Evolutionary conservation across 208 protist genomes (phyloP).

Genomic region (Giardia duodenalis): DNA sequence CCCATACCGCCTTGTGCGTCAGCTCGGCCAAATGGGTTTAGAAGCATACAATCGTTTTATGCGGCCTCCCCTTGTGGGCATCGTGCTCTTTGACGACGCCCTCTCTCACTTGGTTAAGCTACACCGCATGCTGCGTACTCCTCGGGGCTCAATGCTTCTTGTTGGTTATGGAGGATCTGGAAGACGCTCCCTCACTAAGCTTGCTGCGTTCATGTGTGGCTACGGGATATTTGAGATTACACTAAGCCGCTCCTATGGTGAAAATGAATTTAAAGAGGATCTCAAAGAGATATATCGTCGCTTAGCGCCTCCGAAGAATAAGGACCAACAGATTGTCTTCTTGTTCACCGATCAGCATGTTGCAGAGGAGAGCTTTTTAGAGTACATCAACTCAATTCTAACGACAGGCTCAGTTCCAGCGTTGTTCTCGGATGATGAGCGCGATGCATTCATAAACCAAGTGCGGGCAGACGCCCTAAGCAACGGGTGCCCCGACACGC

Average conservation of each 20-base stretch:
- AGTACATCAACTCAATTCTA: constrained; percentile 96
- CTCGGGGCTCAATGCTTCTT: constrained; percentile 80
- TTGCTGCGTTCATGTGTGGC: constrained; percentile 67
- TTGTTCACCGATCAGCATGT: constrained; percentile 92
- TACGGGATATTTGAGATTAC: constrained; percentile 84
- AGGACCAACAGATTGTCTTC: constrained; percentile 70
- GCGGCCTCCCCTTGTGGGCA: constrained; percentile 61
- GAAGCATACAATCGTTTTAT: background rate
- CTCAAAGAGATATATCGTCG: constrained; percentile 75
- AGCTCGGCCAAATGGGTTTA: constrained; percentile 67
- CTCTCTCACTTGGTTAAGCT: constrained; percentile 84
- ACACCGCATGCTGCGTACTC: constrained; percentile 75
- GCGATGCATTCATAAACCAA: constrained; percentile 70
- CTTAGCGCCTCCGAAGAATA: constrained; percentile 47
- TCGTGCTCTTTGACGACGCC: constrained; percentile 95
- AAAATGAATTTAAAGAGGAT: constrained; percentile 84
- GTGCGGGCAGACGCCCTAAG: constrained; percentile 67
- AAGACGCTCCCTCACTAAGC: constrained; percentile 80
- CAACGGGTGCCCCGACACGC: constrained; percentile 60
- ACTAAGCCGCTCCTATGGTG: constrained; percentile 71
- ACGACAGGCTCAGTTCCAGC: constrained; percentile 89
- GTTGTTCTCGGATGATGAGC: constrained; percentile 88
- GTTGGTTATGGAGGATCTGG: constrained; percentile 87
- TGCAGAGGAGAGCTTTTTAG: constrained; percentile 86
- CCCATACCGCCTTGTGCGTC: constrained; percentile 69